Base-by-base conservation (phyloP, 2,329 filamentous ascomycete species). In the Diaporthe capsici region DNA sequence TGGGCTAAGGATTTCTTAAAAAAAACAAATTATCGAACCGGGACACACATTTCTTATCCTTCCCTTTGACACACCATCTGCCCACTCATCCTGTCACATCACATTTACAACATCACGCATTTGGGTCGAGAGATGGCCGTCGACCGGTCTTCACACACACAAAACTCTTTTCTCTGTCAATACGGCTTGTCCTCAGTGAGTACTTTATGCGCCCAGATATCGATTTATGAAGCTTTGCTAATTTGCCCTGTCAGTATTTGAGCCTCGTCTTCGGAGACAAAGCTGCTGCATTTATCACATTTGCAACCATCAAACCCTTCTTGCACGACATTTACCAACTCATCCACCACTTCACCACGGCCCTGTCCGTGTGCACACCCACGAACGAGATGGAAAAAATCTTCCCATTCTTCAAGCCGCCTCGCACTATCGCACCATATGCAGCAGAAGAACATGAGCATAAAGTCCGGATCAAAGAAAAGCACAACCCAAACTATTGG, bases 11-110 rank as follows among this genome's bases (percentile, higher is more conserved):
- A 22, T 10, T 49, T 44, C 2, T 17, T 44, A 6, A 5, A 7
- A 44, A 20, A 44, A 44, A 20, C 8, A 6, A 3, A 8, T 44
- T 22, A 3, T 34, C 17, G 9, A 5, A 57, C 3, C 4, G 8
- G 3, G 8, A 57, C 7, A 34, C 2, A 2, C 0, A 57, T 22
- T 34, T 10, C 28, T 1, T 0, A 2, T 37, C 8, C n/a, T n/a
- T 12, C 51, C n/a, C 51, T 49, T 49, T 0, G 6, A 28, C 5
- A 53, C n/a, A 13, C 12, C n/a, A 3, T 25, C n/a, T 25, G 5
- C 28, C 12, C n/a, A 53, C n/a, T 53, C 51, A 28, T 49, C 44
- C 20, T 49, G 17, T 22, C 44, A 49, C 20, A 9, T 44, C 42
- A 49, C 7, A 49, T 3, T 22, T 22, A 0, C 44, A 49, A 20